Evolutionary conservation across 352 stramenopile species (phyloP).

Genomic region (Hyaloperonospora brassicae): DNA sequence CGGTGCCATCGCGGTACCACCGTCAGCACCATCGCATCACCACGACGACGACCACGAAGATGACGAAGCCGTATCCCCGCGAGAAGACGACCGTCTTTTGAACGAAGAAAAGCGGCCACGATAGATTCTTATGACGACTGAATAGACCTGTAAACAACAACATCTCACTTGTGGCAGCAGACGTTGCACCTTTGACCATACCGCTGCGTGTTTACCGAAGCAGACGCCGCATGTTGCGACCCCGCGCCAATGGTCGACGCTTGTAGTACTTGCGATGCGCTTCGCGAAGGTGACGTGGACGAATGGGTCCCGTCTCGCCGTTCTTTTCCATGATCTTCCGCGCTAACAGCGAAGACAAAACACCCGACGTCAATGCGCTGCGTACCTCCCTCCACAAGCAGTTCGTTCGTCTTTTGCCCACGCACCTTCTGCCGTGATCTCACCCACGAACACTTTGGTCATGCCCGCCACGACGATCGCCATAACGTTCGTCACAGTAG

Average conservation of each 20-base stretch:
- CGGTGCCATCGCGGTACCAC: constrained; percentile 23
- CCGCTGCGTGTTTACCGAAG: constrained; percentile 28
- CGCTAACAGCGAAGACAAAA: constrained; percentile 22
- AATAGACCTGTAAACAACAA: constrained; percentile 31
- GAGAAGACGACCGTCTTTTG: constrained; percentile 33
- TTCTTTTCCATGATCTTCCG: constrained; percentile 75
- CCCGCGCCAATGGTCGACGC: constrained; percentile 49
- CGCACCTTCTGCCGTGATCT: constrained; percentile 69
- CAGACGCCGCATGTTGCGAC: constrained; percentile 49
- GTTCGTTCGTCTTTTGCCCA: neutral
- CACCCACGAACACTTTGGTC: constrained; percentile 76
- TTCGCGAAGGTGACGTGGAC: constrained; percentile 65
- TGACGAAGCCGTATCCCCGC: constrained; percentile 11
- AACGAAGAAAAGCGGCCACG: constrained; percentile 33
- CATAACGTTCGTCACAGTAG: constrained; percentile 78
- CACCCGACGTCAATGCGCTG: neutral
- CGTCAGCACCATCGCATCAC: constrained; percentile 20
- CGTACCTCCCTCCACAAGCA: neutral
- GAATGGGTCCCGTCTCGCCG: constrained; percentile 68
- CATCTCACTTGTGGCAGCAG: constrained; percentile 4
- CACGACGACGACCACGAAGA: constrained; percentile 13
- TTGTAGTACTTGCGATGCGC: constrained; percentile 82
- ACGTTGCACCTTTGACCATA: neutral
- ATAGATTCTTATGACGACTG: constrained; percentile 39
- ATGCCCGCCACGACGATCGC: constrained; percentile 84